Percentiles rank a stretch among this genome's conserved stretches.
phyloP scores from a whole-genome alignment of 73 alveolate species.

The Urostyla sp. region DNA sequence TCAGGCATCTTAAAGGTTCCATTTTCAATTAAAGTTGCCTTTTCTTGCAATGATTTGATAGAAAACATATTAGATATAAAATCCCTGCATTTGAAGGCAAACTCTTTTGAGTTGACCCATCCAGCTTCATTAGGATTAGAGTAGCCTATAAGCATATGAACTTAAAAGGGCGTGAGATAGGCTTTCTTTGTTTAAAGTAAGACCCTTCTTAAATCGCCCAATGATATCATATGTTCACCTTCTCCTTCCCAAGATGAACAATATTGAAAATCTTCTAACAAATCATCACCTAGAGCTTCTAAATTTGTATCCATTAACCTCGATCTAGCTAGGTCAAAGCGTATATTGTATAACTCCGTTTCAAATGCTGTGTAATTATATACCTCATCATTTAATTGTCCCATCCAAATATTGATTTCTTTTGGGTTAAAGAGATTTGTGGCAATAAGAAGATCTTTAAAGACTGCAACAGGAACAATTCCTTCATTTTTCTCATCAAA shows the following conservation, averaged over 20 bases:
- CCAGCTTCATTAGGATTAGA: slow-evolving; percentile 56
- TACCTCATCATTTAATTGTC: slow-evolving; percentile 44
- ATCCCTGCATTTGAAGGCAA: slow-evolving; percentile 43
- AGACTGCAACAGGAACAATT: slow-evolving; percentile 36
- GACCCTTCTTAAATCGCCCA: slow-evolving; percentile 25
- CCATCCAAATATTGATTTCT: slow-evolving; percentile 61
- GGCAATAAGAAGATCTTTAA: slow-evolving; percentile 29
- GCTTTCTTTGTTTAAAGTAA: slow-evolving; percentile 51
- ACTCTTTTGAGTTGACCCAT: slow-evolving; percentile 44
- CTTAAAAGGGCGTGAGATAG: slow-evolving; percentile 67
- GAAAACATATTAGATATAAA: slow-evolving; percentile 52
- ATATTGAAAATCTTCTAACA: slow-evolving; percentile 43
- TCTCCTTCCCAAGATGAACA: slow-evolving; percentile 47
- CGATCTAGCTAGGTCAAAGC: slow-evolving; percentile 70
- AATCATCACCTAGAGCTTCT: no score
- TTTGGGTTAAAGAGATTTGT: slow-evolving; percentile 61
- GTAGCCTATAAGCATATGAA: slow-evolving; percentile 60
- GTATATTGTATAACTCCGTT: slow-evolving; percentile 50
- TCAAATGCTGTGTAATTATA: slow-evolving; percentile 52
- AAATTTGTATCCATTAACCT: slow-evolving; percentile 60
- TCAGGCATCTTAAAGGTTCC: slow-evolving; percentile 25
- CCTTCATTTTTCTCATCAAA: slow-evolving; percentile 63
- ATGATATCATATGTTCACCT: slow-evolving; percentile 20
- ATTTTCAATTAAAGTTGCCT: slow-evolving; percentile 45
- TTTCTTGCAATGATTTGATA: slow-evolving; percentile 39